Conservation (phyloP, 2,329 filamentous ascomycete genomes). For the Fusarium concolor region DNA sequence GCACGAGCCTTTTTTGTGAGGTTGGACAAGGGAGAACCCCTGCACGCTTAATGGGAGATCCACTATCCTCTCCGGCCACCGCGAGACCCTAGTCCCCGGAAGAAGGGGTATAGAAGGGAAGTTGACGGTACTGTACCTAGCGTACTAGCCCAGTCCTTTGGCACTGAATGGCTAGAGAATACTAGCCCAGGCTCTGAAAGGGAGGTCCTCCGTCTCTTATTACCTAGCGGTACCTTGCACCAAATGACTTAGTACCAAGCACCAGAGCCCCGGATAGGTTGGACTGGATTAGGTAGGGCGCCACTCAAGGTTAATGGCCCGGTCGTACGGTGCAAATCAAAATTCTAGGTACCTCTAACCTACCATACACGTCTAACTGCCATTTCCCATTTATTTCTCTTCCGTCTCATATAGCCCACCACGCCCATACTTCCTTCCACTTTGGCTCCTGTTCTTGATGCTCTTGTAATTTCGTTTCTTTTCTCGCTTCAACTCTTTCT, state of each 20-base stretch:
- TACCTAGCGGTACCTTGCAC: constrained; percentile 29
- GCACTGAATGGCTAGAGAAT: not conserved
- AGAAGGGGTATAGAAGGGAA: constrained; percentile 34
- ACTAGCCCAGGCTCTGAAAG: constrained; percentile 35
- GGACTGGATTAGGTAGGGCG: constrained; percentile 18
- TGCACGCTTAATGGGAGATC: constrained; percentile 34
- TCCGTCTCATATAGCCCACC: constrained; percentile 43
- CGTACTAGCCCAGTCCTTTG: not conserved
- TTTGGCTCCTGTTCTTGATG: constrained; percentile 37
- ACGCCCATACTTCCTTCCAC: constrained; percentile 35
- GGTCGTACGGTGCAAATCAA: constrained; percentile 48
- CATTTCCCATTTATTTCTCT: constrained; percentile 6
- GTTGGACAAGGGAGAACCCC: constrained; percentile 20
- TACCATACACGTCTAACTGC: constrained; percentile 2
- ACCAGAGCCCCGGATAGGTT: constrained; percentile 32
- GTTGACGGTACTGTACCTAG: constrained; percentile 10
- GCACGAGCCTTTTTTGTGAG: constrained; percentile 28
- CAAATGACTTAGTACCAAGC: constrained; percentile 40
- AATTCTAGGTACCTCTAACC: constrained; percentile 42
- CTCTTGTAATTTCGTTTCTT: constrained; percentile 39
- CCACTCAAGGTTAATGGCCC: constrained; percentile 39
- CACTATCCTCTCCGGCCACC: constrained; percentile 39
- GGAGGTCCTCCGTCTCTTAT: constrained; percentile 31
- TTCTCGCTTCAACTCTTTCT: constrained; percentile 32
- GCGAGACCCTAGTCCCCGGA: constrained; percentile 26